Percentiles rank a stretch among this genome's conserved stretches.
These are phyloP conservation scores for Serendipita sp. DNA, from an alignment of 768 basidiomycete species.

Conservation along the genomic window DNA sequence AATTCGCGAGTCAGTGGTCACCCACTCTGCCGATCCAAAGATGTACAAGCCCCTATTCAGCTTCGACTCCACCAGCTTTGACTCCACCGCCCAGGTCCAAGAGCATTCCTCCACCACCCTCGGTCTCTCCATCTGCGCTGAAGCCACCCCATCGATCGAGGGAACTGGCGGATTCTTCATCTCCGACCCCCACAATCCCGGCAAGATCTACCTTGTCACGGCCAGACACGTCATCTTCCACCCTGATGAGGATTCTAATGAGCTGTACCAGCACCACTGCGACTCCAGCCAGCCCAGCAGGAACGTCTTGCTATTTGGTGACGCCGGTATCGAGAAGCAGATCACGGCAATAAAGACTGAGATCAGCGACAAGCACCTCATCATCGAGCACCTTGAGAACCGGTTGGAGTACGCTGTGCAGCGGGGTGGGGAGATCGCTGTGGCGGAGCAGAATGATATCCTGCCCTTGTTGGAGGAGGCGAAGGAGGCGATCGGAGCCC, in stretches of 20 bases:
- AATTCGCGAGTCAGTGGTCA: conserved; percentile 10
- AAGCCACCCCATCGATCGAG: conserved; percentile 7
- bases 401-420: not conserved
- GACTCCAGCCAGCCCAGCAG: conserved; percentile 8
- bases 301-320: conserved; percentile 8
- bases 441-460: conserved; percentile 2
- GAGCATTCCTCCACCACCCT: conserved; percentile 10
- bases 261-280: conserved; percentile 7
- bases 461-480: conserved; percentile 9
- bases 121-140: conserved; percentile 8
- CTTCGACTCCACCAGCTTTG: not conserved
- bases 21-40: not conserved
- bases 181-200: conserved; percentile 6
- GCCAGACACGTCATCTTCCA: conserved; percentile 11
- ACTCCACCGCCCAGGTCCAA: conserved; percentile 7
- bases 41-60: not conserved
- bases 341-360: conserved; percentile 10
- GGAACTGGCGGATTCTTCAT: conserved; percentile 11
- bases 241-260: conserved; percentile 2
- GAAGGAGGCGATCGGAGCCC: conserved; percentile 7
- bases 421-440: not conserved
- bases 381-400: conserved; percentile 8
- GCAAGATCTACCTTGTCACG: conserved; percentile 10
- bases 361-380: conserved; percentile 1
- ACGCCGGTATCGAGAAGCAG: conserved; percentile 9